Conservation (phyloP, 2,329 filamentous ascomycete genomes). For the Penicillium palitans region DNA sequence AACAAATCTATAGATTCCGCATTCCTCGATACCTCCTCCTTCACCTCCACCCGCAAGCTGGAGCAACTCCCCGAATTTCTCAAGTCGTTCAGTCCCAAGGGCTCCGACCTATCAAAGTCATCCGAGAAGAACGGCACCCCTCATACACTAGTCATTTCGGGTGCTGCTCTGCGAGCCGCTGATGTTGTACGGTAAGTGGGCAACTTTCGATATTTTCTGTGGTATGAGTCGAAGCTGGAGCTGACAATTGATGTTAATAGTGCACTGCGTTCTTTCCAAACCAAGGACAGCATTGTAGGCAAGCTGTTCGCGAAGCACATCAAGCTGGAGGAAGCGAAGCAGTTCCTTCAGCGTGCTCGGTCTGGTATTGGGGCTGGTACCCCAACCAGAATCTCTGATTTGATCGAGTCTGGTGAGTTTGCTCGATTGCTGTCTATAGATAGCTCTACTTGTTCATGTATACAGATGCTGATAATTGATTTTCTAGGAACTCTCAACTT, state of each 20-base stretch:
- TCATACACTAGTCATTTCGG: constrained; percentile 86
- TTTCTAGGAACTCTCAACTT: constrained; percentile 66
- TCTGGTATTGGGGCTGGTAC: constrained; percentile 85
- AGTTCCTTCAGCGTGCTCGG: constrained; percentile 67
- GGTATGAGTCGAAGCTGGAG: background rate
- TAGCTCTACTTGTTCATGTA: background rate
- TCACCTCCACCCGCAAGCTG: constrained; percentile 64
- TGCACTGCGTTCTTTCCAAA: constrained; percentile 74
- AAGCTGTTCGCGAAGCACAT: constrained; percentile 99
- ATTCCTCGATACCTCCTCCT: constrained; percentile 78
- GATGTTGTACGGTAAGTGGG: constrained; percentile 70
- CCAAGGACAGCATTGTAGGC: constrained; percentile 73
- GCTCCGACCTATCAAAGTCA: constrained; percentile 61
- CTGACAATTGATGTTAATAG: constrained; percentile 43
- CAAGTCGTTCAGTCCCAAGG: constrained; percentile 59
- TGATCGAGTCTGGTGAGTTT: constrained; percentile 74
- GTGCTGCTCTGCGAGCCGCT: constrained; percentile 80
- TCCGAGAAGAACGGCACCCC: constrained; percentile 70
- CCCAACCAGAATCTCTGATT: constrained; percentile 74
- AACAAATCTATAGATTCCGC: constrained; percentile 57
- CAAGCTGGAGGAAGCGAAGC: constrained; percentile 83
- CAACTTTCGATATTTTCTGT: background rate
- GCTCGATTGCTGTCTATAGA: background rate
- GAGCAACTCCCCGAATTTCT: constrained; percentile 78
- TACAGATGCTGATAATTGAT: constrained; percentile 8